Percentiles rank a stretch among this genome's conserved stretches.
phyloP scores from a whole-genome alignment of 176 grass and related monocot genomes.

The Oryza longistaminata region DNA sequence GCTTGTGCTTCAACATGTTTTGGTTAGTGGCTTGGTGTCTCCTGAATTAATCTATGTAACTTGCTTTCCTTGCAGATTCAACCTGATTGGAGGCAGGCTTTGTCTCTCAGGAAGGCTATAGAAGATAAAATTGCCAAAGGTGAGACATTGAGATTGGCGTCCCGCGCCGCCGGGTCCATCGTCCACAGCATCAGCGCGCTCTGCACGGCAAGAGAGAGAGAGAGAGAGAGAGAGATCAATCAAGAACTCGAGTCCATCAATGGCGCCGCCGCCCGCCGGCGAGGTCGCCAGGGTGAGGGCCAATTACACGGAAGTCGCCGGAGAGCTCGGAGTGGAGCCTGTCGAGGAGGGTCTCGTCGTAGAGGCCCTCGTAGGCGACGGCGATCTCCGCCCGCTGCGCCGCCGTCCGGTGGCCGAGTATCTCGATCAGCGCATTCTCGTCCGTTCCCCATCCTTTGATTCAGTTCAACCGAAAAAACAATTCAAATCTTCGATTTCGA shows the following conservation, averaged over 20 bases:
- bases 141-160: constrained; percentile 47
- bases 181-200: constrained; percentile 81
- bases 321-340: constrained; percentile 74
- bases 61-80: constrained; percentile 59
- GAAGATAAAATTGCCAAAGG: constrained; percentile 97
- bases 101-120: constrained; percentile 77
- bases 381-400: constrained; percentile 68
- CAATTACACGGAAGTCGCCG: constrained; percentile 56
- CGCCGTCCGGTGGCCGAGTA: constrained; percentile 73
- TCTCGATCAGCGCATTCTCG: constrained; percentile 77
- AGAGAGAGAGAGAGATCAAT: not conserved
- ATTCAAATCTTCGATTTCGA: not conserved
- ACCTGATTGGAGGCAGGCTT: constrained; percentile 89
- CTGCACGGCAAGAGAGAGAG: constrained; percentile 23
- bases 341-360: constrained; percentile 60
- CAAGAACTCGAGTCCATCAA: not conserved
- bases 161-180: constrained; percentile 71
- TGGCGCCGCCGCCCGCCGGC: not conserved
- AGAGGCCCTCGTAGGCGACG: constrained; percentile 57
- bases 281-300: not conserved
- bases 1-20: not conserved
- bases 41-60: constrained; percentile 1
- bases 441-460: constrained; percentile 72
- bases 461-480: not conserved
- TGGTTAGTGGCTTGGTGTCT: not conserved